Evolutionary conservation across 2,329 filamentous ascomycete genomes (phyloP), one percentile per base, ranked within the genome.

Genomic region (Fusarium torreyae): DNA sequence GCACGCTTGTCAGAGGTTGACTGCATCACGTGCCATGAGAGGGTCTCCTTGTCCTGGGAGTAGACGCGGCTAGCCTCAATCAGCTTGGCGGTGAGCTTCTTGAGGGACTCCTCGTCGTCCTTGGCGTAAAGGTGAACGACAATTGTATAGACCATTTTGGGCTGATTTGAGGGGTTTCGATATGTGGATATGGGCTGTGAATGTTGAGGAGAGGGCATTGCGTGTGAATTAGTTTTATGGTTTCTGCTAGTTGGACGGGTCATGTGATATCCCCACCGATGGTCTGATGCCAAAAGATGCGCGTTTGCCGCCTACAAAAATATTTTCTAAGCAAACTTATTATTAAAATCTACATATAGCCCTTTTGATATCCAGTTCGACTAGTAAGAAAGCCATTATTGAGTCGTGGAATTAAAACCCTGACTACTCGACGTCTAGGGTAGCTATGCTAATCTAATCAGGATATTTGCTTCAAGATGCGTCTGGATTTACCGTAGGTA

Each of bases 21-120:
- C 81, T 93, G 91, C 91, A 93, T 93, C 67, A 94, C 91, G 79
- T 92, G 88, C 91, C 91, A 93, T 45, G 83, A 86, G 60, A 90
- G 75, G 0, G 87, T 92, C 82, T 93, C 91, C 75, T 87, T 88
- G 81, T 93, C 91, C 69, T 91, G 84, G 68, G 86, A 88, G 81
- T 93, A 93, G 67, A 93, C 85, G 66, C 88, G 86, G 62, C 89
- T 89, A n/a, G 91, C 91, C 77, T 94, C 91, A 76, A 91, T 86
- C 59, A 94, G 88, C 83, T 93, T 94, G 59, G 88, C 88, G 74
- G 89, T 87, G 61, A 94, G 82, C 79, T 91, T 92, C 65, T 84
- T 81, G 80, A 93, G 89, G 76, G 84, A 84, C 56, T 88, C 87
- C 14, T 84, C 80, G 74, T 91, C 86, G 59, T 88, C 84, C 76